Base-by-base conservation (phyloP, 345 rosid species). In the Eucalyptus decipiens region DNA sequence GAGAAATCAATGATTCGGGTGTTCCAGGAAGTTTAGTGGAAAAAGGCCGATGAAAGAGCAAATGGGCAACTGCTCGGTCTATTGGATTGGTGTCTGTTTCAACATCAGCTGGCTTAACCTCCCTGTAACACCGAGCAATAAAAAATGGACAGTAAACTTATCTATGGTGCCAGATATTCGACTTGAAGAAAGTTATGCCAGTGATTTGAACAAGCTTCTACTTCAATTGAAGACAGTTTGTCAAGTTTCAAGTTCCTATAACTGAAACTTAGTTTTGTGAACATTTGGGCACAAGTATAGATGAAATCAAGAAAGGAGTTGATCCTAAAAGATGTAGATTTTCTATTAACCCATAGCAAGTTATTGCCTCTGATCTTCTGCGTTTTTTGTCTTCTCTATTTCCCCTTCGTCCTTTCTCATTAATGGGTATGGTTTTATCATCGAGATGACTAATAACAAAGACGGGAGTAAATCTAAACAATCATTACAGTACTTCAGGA, bases 21-120 rank as follows among this genome's bases (percentile, higher is more conserved):
- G 94, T 94, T 88, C 91, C 95, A 42, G 92, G 89, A 89, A 90
- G 92, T 87, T 94, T 97, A 89, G 90, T 91, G 4, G 92, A 89
- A 76, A 90, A 60, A 50, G 96, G 96, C 91, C 96, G 92, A 89
- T 95, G 97, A 89, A 98, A 97, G 91, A 98, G 98, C 92, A 98
- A 93, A 93, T 93, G 97, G 86, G 99, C 99, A 87, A 98, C 96
- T 50, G 93, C 92, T 86, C 99, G 95, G 90, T 98, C 99, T 72
- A 96, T 92, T 52, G 98, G 97, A 89, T 98, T 98, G 88, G 98
- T 98, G 93, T 94, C 97, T 56, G 98, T 94, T 94, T 98, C 99
- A 80, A 87, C 92, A 86, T 95, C 96, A 85, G 95, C 90, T 92
- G 95, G 92, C 91, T 86, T 90, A 51, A 88, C 54, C 88, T 92